phyloP scores from a whole-genome alignment of 2,329 filamentous ascomycete species.

The Rutstroemia sydowiana region DNA sequence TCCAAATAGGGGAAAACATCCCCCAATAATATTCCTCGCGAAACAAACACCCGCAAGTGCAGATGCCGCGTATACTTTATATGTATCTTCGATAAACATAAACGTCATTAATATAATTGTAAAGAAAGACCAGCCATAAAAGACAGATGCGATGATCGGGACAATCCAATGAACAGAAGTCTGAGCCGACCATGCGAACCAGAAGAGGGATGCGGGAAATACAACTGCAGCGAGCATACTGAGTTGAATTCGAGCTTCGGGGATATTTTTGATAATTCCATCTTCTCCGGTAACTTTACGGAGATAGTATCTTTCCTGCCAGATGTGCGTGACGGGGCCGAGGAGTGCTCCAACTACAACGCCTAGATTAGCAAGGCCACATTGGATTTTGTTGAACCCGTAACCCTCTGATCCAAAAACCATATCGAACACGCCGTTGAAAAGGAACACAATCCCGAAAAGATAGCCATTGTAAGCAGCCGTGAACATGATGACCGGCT shows the following conservation, averaged over 20 bases:
- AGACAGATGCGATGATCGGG: slow-evolving; percentile 43
- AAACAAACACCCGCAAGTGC: slow-evolving; percentile 21
- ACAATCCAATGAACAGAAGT: slow-evolving; percentile 47
- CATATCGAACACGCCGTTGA: slow-evolving; percentile 35
- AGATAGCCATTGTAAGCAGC: slow-evolving; percentile 32
- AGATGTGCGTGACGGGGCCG: slow-evolving; percentile 61
- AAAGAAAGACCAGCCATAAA: slow-evolving; percentile 54
- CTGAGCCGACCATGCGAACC: slow-evolving; percentile 52
- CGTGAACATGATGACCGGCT: slow-evolving; percentile 31
- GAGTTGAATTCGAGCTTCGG: slow-evolving; percentile 74
- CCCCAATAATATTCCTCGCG: slow-evolving; percentile 16
- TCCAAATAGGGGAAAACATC: slow-evolving; percentile 28
- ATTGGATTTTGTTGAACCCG: slow-evolving; percentile 30
- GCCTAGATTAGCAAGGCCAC: slow-evolving; percentile 33
- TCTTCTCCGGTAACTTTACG: slow-evolving; percentile 30
- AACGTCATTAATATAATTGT: slow-evolving; percentile 43
- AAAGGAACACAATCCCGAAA: slow-evolving; percentile 33
- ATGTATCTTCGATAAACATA: slow-evolving; percentile 18
- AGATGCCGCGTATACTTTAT: slow-evolving; percentile 17
- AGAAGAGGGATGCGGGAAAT: slow-evolving; percentile 46
- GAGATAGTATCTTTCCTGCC: slow-evolving; percentile 59
- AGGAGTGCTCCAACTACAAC: slow-evolving; percentile 43
- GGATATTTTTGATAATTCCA: slow-evolving; percentile 33
- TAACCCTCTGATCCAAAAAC: slow-evolving; percentile 33
- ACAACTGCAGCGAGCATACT: slow-evolving; percentile 51